Evolutionary conservation across 2,329 filamentous ascomycete genomes (phyloP), one percentile per base, ranked within the genome.

Genomic region (Beauveria sp.): DNA sequence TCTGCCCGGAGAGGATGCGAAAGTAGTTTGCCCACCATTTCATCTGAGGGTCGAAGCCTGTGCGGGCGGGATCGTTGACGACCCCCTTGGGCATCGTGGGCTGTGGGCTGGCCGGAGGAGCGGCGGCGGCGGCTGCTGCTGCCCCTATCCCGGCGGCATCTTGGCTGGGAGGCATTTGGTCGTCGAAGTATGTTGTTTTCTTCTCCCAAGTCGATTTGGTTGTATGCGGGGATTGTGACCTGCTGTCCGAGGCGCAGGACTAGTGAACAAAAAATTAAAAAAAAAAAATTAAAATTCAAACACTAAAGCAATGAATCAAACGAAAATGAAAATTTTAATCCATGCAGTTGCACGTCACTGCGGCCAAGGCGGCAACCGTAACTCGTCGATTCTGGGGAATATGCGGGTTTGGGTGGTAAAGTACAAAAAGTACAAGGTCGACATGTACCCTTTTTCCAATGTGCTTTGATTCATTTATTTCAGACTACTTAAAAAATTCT

Each of bases 1-100:
- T 86, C 68, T 82, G 79, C 61, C 90, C 89, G 18, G 89, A 85
- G 55, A 96, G 79, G 75, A 92, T 89, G 68, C 84, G 84, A 81
- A 96, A 97, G 79, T 92, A 89, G 78, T 90, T 96, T 72, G 88
- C 83, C 88, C 91, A 96, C 80, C 81, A 84, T 64, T 75, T 75
- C 51, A 78, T 80, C 66, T 78, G 68, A 56, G 85, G 84, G 73
- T 86, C 82, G 78, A 87, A 87, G 66, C 84, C 84, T 24, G 84
- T 87, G 64, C 81, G 78, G 62, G 77, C 72, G 47, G 84, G 84
- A 72, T 87, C 82, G 72, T 87, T 87, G 65, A 76, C 67, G 66
- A 83, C 73, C 70, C 78, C 70, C 63, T 68, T 70, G 57, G 67
- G 63, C 8, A 10, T 24, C 41, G 28, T 41, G 26, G 51, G 16